Conservation (phyloP, 2,329 filamentous ascomycete genomes). For the Colletotrichum cuscutae region DNA sequence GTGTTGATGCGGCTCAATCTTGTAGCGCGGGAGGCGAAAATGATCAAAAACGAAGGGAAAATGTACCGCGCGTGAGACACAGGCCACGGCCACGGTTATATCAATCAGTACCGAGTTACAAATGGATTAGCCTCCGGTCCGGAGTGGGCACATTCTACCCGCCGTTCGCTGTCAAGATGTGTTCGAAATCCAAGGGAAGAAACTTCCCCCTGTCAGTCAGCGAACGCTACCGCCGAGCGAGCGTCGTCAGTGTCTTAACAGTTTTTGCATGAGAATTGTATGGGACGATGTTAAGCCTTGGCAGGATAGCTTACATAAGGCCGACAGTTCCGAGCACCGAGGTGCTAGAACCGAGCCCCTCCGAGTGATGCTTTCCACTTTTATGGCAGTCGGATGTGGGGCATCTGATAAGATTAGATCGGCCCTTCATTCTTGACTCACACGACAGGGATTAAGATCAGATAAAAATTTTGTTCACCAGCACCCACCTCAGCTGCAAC, state of each 20-base stretch:
- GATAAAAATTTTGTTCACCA: constrained; percentile 17
- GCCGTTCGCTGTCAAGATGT: constrained; percentile 31
- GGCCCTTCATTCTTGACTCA: constrained; percentile 33
- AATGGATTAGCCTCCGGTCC: constrained; percentile 28
- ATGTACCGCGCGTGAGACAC: constrained; percentile 3
- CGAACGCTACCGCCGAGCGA: constrained; percentile 18
- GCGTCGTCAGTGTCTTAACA: constrained; percentile 3
- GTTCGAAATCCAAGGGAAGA: constrained; percentile 30
- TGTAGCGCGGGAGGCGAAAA: constrained; percentile 5
- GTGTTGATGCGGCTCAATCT: not conserved
- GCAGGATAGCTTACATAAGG: constrained; percentile 10
- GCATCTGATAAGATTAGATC: constrained; percentile 36
- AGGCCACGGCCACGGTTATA: constrained; percentile 31
- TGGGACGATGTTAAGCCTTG: not conserved
- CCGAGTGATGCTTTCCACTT: constrained; percentile 4
- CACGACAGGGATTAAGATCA: constrained; percentile 30
- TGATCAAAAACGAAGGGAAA: constrained; percentile 27
- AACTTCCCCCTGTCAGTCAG: constrained; percentile 31
- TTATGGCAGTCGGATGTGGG: not conserved
- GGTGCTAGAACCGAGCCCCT: constrained; percentile 5
- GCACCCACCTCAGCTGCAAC: not conserved
- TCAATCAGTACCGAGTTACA: constrained; percentile 32
- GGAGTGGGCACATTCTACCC: constrained; percentile 25
- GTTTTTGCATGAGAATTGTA: fast-evolving
- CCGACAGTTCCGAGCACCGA: constrained; percentile 22